Conservation (phyloP, 345 rosid genomes). For the Populus euphratica region DNA sequence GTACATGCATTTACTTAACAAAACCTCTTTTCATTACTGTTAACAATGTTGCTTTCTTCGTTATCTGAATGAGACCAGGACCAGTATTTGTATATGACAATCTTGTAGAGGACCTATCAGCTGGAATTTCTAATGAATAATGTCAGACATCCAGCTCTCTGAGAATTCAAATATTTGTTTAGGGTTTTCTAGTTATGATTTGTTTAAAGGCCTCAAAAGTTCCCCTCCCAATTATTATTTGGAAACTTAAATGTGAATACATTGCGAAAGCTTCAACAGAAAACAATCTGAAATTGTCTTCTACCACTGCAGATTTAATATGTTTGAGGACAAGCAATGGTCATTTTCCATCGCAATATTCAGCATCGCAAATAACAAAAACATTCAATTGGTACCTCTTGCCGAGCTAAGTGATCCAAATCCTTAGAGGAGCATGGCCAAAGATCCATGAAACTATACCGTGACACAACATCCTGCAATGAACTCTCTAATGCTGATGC, state of each 20-base stretch:
- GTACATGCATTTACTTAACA: neutral
- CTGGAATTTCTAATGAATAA: neutral
- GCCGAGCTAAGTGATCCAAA: slow-evolving; percentile 77
- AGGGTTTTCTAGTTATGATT: neutral
- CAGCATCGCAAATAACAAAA: neutral
- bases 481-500: slow-evolving; percentile 55
- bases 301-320: neutral
- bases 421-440: slow-evolving; percentile 88
- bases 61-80: neutral
- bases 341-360: neutral
- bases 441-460: slow-evolving; percentile 91
- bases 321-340: neutral
- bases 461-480: slow-evolving; percentile 72
- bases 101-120: neutral
- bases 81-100: neutral
- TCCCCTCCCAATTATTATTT: no score
- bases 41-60: neutral
- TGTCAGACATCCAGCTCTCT: neutral
- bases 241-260: no score
- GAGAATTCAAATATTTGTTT: neutral
- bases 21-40: no score
- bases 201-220: neutral
- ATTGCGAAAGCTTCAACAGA: neutral
- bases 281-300: neutral
- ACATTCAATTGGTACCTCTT: slow-evolving; percentile 57